Conservation (phyloP, 176 grass and related monocot species). For the Thalia dealbata region DNA sequence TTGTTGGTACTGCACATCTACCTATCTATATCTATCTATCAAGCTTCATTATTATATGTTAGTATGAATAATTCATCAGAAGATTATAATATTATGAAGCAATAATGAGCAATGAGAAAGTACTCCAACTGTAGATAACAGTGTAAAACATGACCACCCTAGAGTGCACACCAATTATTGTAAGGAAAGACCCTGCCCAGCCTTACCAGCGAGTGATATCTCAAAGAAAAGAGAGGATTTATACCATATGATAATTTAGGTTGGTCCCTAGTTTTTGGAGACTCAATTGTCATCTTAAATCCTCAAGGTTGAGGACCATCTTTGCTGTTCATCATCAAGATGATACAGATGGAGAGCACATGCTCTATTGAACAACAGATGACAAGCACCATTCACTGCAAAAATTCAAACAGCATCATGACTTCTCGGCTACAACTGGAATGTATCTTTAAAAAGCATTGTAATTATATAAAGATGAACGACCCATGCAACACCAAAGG, state of each 20-base stretch:
- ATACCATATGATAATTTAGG: neutral
- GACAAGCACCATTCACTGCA: neutral
- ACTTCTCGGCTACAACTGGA: too few relatives aligned
- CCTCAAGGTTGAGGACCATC: conserved; percentile 10
- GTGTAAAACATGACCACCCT: neutral
- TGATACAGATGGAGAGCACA: neutral
- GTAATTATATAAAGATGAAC: too few relatives aligned
- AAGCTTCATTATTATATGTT: neutral
- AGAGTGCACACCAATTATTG: neutral
- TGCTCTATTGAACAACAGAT: neutral
- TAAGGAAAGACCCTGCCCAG: neutral
- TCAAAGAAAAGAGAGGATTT: neutral
- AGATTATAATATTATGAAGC: neutral
- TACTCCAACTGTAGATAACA: neutral
- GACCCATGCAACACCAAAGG: too few relatives aligned
- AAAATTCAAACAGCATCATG: neutral
- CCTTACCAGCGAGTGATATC: neutral
- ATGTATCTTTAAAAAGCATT: too few relatives aligned
- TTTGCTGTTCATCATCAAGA: neutral
- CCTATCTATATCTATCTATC: too few relatives aligned
- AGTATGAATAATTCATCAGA: too few relatives aligned
- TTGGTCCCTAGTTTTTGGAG: neutral
- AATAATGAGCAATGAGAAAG: neutral
- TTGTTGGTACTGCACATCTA: too few relatives aligned
- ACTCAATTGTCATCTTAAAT: neutral